Percentiles rank a stretch among this genome's conserved stretches.
phyloP scores from a whole-genome alignment of 306 rosid species.

The Carpinus viminea region DNA sequence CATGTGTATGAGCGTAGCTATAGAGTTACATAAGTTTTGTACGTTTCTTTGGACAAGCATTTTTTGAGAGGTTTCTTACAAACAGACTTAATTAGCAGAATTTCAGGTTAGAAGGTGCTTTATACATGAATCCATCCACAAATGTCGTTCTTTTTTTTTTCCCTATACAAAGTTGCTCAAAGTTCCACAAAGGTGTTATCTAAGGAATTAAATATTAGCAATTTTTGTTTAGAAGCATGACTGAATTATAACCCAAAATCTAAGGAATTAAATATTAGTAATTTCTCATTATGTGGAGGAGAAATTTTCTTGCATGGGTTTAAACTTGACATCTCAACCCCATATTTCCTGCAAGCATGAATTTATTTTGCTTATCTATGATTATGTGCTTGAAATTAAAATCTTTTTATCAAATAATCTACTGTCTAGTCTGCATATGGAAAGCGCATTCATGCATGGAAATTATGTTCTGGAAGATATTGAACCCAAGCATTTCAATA shows the following conservation, averaged over 20 bases:
- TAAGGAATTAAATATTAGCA: no score
- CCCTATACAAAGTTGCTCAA: no score
- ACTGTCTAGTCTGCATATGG: constrained; percentile 8
- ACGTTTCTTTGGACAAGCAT: neutral
- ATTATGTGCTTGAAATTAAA: constrained; percentile 1
- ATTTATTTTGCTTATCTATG: constrained; percentile 2
- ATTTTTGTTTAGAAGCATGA: no score
- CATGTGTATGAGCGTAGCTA: neutral
- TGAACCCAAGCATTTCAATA: constrained; percentile 1
- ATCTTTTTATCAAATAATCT: neutral
- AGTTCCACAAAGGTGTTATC: no score
- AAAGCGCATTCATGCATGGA: constrained; percentile 1
- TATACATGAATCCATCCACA: no score
- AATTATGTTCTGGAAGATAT: constrained; percentile 1
- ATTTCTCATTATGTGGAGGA: neutral
- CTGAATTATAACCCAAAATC: no score
- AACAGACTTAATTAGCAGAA: neutral
- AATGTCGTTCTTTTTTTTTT: no score
- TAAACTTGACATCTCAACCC: neutral
- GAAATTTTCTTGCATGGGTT: neutral
- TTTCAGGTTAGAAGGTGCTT: neutral
- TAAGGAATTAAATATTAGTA: no score
- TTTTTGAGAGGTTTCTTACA: neutral
- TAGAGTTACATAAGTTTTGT: neutral
- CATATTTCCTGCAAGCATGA: neutral